phyloP scores from a whole-genome alignment of 345 rosid genomes.

The Populus nigra region DNA sequence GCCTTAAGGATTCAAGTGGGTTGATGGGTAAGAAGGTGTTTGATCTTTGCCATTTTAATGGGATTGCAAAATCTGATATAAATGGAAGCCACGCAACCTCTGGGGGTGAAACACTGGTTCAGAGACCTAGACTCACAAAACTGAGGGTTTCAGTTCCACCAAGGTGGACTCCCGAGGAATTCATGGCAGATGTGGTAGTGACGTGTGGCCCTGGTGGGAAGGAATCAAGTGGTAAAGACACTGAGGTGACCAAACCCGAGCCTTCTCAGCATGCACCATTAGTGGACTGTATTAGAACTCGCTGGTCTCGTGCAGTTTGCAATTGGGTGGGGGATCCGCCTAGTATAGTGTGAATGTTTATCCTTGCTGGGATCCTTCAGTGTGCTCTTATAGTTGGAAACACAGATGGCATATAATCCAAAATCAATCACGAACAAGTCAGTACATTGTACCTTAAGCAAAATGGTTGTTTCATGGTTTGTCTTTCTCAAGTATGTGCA shows the following conservation, averaged over 20 bases:
- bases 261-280: constrained; percentile 86
- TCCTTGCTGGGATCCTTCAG: background rate
- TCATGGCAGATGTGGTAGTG: constrained; percentile 57
- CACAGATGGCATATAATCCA: background rate
- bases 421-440: background rate
- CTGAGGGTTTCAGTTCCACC: constrained; percentile 94
- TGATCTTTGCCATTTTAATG: constrained; percentile 93
- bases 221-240: constrained; percentile 43
- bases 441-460: background rate
- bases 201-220: constrained; percentile 42
- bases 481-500: constrained; percentile 9
- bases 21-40: constrained; percentile 95
- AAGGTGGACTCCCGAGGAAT: constrained; percentile 98
- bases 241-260: constrained; percentile 64
- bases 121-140: constrained; percentile 95
- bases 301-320: constrained; percentile 91
- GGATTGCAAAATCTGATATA: constrained; percentile 91
- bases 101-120: constrained; percentile 58
- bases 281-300: constrained; percentile 89
- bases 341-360: constrained; percentile 68
- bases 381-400: background rate
- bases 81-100: constrained; percentile 55
- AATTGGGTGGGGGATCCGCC: constrained; percentile 96
- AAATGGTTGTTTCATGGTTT: constrained; percentile 11
- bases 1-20: constrained; percentile 85